Percentiles rank a stretch among this genome's conserved stretches.
Evolutionary conservation across 331 rosid genomes (phyloP).

Genomic region (Pyrus hybrid): DNA sequence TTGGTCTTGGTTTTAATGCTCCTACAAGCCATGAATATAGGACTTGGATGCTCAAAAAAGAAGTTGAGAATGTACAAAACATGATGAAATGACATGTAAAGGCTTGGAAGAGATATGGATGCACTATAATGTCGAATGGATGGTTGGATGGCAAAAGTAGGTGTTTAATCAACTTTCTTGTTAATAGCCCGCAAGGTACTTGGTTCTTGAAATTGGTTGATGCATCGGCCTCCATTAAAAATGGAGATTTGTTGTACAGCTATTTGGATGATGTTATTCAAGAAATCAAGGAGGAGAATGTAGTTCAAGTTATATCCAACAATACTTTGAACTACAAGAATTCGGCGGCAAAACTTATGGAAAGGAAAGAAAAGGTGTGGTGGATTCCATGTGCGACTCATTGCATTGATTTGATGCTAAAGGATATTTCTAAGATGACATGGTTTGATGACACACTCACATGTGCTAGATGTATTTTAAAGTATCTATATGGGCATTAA

Average conservation of each 20-base stretch:
- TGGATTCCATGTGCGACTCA: too few relatives aligned
- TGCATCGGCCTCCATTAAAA: background rate
- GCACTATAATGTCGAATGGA: background rate
- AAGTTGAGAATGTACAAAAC: too few relatives aligned
- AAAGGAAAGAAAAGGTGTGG: too few relatives aligned
- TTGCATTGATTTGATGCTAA: too few relatives aligned
- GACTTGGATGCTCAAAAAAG: too few relatives aligned
- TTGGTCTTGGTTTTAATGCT: background rate
- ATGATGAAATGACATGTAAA: background rate
- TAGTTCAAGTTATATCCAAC: too few relatives aligned
- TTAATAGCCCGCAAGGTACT: background rate
- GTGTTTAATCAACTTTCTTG: background rate
- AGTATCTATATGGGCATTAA: too few relatives aligned
- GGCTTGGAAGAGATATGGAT: background rate
- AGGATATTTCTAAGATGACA: background rate
- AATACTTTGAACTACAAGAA: too few relatives aligned
- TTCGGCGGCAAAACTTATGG: too few relatives aligned
- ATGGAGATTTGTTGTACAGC: background rate
- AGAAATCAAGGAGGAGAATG: too few relatives aligned
- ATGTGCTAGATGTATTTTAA: background rate
- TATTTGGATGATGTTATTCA: too few relatives aligned
- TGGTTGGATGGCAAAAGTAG: background rate
- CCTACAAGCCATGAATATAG: too few relatives aligned
- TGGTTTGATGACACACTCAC: background rate
- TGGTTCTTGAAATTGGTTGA: background rate